A percentile compares a stretch with the other conserved stretches of the same genome.
These are phyloP conservation scores for Mucor velutinosus DNA, from an alignment of 371 early-diverging fungal genomes.

Conservation along the genomic window DNA sequence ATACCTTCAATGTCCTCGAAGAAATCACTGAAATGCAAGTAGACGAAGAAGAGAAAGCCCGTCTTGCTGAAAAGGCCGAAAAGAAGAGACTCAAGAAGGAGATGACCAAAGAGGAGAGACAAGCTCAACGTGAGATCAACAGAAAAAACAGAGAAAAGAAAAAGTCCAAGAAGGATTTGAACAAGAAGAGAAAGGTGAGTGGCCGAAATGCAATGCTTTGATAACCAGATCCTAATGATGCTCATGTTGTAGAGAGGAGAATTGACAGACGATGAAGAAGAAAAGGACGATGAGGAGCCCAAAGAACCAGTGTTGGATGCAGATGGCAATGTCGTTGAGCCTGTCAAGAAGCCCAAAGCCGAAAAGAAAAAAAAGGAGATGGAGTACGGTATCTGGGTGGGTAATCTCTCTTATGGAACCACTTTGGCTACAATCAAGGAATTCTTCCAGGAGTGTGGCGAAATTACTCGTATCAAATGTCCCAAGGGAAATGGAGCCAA, in stretches of 20 bases:
- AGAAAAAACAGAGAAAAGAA: conserved; percentile 48
- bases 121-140: conserved; percentile 46
- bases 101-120: conserved; percentile 36
- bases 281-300: conserved; percentile 13
- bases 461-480: conserved; percentile 71
- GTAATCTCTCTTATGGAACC: conserved; percentile 68
- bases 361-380: conserved; percentile 44
- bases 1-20: conserved; percentile 26
- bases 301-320: conserved; percentile 23
- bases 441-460: conserved; percentile 63
- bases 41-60: conserved; percentile 17
- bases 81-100: conserved; percentile 20
- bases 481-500: conserved; percentile 52
- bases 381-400: conserved; percentile 74
- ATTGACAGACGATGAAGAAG: conserved; percentile 33
- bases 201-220: neutral
- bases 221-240: no score
- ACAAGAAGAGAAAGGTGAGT: conserved; percentile 46
- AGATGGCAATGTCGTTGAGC: conserved; percentile 18
- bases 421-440: conserved; percentile 54
- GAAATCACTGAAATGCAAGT: conserved; percentile 18
- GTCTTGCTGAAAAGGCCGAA: conserved; percentile 20
- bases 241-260: conserved; percentile 37
- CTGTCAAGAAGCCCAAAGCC: conserved; percentile 37
- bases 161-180: conserved; percentile 44